phyloP scores from a whole-genome alignment of 2,329 filamentous ascomycete species.

The Pseudogymnoascus sp. region DNA sequence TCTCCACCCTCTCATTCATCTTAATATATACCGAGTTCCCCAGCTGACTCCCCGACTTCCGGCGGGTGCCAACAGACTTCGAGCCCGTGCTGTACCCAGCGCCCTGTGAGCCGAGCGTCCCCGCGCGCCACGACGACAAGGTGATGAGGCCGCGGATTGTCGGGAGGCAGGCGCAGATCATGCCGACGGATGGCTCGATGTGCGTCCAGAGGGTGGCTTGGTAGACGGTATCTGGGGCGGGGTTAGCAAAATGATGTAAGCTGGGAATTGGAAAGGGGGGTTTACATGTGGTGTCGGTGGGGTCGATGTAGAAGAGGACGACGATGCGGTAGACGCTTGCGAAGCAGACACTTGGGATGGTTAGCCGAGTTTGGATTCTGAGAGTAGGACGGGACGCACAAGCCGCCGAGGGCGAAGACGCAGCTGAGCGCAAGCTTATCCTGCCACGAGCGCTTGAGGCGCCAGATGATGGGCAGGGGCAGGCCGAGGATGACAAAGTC shows the following conservation, averaged over 20 bases:
- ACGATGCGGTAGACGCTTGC: slow-evolving; percentile 20
- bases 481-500: slow-evolving; percentile 15
- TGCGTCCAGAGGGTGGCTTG: slow-evolving; percentile 12
- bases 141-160: neutral
- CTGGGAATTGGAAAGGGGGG: neutral
- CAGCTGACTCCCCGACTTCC: slow-evolving; percentile 10
- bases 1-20: slow-evolving; percentile 9
- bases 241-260: neutral
- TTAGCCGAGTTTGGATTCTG: neutral
- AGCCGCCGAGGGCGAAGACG: slow-evolving; percentile 16
- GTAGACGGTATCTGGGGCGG: neutral
- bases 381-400: slow-evolving; percentile 9
- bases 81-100: neutral
- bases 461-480: slow-evolving; percentile 16
- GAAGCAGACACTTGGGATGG: slow-evolving; percentile 13
- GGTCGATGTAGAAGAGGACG: slow-evolving; percentile 17
- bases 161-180: slow-evolving; percentile 16
- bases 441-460: slow-evolving; percentile 12
- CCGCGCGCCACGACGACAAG: neutral
- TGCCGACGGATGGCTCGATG: slow-evolving; percentile 13
- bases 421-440: slow-evolving; percentile 14
- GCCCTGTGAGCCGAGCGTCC: neutral
- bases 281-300: slow-evolving; percentile 20
- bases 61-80: neutral
- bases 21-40: slow-evolving; percentile 2